Conservation (phyloP, 208 protist genomes). For the Acanthamoeba culbertsoni region DNA sequence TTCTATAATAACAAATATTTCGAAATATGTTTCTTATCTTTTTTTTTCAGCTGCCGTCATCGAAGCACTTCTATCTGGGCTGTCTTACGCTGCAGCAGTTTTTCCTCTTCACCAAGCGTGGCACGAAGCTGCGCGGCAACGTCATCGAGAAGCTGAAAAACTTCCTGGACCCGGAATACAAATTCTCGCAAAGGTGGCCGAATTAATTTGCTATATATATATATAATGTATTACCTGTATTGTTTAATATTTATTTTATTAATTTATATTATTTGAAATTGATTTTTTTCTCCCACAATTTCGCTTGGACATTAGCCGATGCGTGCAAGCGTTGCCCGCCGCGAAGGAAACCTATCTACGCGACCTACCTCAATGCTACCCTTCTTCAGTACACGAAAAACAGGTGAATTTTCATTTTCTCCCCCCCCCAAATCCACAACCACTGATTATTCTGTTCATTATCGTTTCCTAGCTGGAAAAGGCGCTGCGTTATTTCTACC, state of each 20-base stretch:
- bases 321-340: not conserved
- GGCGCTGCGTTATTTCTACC: not conserved
- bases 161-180: slow-evolving; percentile 15
- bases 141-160: not conserved
- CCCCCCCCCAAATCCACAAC: not conserved
- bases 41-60: not conserved
- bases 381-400: not conserved
- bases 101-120: not conserved
- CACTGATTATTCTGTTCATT: not conserved
- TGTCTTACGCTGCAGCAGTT: not conserved
- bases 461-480: not conserved
- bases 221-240: not conserved
- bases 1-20: not conserved
- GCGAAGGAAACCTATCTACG: slow-evolving; percentile 22
- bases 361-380: not conserved
- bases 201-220: not conserved
- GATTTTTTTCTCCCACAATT: too few relatives aligned
- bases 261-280: too few relatives aligned
- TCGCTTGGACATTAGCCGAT: not conserved
- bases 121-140: not conserved
- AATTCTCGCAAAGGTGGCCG: not conserved
- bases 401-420: not conserved
- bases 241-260: too few relatives aligned
- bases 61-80: not conserved
- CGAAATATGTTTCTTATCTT: not conserved